Base-by-base conservation (phyloP, 108 stramenopile genomes). In the Skeletonema costatum region DNA sequence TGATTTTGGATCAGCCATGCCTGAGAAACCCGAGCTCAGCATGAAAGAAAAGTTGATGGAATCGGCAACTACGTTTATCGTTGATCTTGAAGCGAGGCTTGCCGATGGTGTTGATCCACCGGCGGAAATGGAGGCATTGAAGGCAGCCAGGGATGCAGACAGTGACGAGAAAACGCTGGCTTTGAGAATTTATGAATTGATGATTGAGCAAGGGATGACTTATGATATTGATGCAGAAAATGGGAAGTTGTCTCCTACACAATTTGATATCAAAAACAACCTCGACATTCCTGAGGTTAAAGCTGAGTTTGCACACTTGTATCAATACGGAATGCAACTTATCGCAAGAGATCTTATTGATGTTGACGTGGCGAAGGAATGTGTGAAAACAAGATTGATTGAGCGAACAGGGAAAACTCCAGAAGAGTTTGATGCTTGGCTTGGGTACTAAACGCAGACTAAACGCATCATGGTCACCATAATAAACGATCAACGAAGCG, bases 1-100 rank as follows among this genome's bases (percentile, higher is more conserved):
- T 13, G 62, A 93, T 62, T 93, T 93, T 79, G 82, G 82, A 11
- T 85, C 85, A 13, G 92, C 92, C 68, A 90, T 93, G 89, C 92
- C 92, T 2, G 77, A 73, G n/a, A 89, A 87, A 59, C 88, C 89
- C 3, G 19, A 87, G 46, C 70, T 77, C 29, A 81, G 85, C 2
- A 60, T 88, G 70, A 79, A 86, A 65, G 89, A 93, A 61, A 70
- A 78, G 64, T 66, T 93, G 39, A 41, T 67, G 30, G 76, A 89
- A 67, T 69, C 79, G 16, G 92, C 89, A 0, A 89, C 88, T n/a
- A 67, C 82, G 4, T 90, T 85, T 66, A 85, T 90, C 68, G 78
- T 63, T 33, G 78, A 76, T 60, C 65, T 93, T 67, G 65, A 73
- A 30, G 33, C 64, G 10, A 56, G 78, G 21, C 70, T 93, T n/a